Evolutionary conservation across 2,329 filamentous ascomycete species (phyloP).

Genomic region (Diaporthe citriasiana): DNA sequence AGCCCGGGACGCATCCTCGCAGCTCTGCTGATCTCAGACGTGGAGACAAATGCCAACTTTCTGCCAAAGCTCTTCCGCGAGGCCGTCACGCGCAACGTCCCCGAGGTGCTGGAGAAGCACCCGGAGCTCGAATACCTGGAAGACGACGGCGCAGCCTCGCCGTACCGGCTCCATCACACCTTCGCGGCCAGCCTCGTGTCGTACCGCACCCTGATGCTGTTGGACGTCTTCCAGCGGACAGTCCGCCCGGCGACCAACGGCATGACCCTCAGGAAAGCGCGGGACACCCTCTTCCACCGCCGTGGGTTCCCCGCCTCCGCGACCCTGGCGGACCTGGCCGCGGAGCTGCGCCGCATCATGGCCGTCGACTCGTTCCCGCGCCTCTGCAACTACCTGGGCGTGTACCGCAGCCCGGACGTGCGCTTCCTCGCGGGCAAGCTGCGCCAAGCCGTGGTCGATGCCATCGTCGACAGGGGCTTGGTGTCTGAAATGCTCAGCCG

Average conservation of each 20-base stretch:
- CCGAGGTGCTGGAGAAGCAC: constrained; percentile 61
- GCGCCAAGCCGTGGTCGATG: constrained; percentile 52
- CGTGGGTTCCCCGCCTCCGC: constrained; percentile 61
- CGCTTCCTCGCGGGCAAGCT: constrained; percentile 52
- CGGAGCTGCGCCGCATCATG: constrained; percentile 60
- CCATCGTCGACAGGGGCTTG: constrained; percentile 49
- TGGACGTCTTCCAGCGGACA: constrained; percentile 62
- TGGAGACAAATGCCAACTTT: constrained; percentile 56
- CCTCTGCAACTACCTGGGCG: constrained; percentile 60
- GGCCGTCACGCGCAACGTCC: constrained; percentile 64
- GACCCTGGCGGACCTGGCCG: constrained; percentile 56
- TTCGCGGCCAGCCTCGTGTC: constrained; percentile 62
- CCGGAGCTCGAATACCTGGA: constrained; percentile 64
- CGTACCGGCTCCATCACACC: constrained; percentile 62
- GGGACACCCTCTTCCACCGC: constrained; percentile 60
- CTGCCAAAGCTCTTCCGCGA: constrained; percentile 61
- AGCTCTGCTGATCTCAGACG: constrained; percentile 60
- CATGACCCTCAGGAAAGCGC: constrained; percentile 55
- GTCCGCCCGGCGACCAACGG: constrained; percentile 53
- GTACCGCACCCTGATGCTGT: constrained; percentile 67
- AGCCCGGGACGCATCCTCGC: constrained; percentile 65
- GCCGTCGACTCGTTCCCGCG: constrained; percentile 57
- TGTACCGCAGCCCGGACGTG: constrained; percentile 47
- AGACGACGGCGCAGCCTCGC: constrained; percentile 53
- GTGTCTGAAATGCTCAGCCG: neutral